Evolutionary conservation across 139 green algal genomes (phyloP).

Genomic region (Yamagishiella unicocca): DNA sequence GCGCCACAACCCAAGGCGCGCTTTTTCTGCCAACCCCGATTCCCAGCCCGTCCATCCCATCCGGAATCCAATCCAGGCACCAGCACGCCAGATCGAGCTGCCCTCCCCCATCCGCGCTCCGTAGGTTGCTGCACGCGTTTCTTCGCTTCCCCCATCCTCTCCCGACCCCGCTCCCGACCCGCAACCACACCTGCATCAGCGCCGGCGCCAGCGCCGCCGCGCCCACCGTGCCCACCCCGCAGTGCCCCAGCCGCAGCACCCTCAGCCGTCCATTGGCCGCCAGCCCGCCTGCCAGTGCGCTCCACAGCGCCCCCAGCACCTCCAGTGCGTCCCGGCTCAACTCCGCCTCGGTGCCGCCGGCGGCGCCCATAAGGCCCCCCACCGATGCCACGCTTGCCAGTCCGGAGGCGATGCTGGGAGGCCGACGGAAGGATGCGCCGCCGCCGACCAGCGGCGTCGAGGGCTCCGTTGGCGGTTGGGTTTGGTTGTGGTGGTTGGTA

Average conservation of each 20-base stretch:
- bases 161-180: neutral
- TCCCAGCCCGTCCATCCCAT: too few relatives aligned
- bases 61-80: too few relatives aligned
- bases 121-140: too few relatives aligned
- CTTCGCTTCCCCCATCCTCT: too few relatives aligned
- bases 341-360: neutral
- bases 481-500: neutral
- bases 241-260: slow-evolving; percentile 33
- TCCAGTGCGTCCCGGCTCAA: neutral
- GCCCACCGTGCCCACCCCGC: slow-evolving; percentile 9
- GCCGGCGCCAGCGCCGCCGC: slow-evolving; percentile 44
- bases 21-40: too few relatives aligned
- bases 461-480: too few relatives aligned
- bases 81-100: too few relatives aligned
- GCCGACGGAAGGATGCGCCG: neutral
- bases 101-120: too few relatives aligned
- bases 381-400: neutral
- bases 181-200: slow-evolving; percentile 27
- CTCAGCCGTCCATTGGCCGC: slow-evolving; percentile 23
- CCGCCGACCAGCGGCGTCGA: too few relatives aligned
- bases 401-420: neutral
- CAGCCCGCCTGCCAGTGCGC: slow-evolving; percentile 21
- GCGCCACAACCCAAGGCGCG: too few relatives aligned
- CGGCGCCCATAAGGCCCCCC: neutral
- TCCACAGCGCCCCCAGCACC: slow-evolving; percentile 29